Conservation (phyloP, 2,329 filamentous ascomycete genomes). For the Mollisia scopiformis region DNA sequence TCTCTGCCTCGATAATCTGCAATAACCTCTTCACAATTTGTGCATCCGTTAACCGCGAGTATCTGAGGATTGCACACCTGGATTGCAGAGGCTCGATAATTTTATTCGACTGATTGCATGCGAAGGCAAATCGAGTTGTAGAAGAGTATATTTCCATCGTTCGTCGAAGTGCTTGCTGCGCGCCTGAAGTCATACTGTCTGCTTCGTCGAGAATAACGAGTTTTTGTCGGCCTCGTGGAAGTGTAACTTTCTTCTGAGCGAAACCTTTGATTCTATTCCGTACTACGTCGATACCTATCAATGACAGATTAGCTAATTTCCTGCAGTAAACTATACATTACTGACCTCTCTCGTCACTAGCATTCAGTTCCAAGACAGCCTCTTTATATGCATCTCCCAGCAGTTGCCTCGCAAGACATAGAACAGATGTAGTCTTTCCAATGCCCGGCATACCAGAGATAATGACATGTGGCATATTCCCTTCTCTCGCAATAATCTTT, state of each 20-base stretch:
- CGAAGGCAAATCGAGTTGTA: constrained; percentile 95
- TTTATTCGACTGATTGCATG: constrained; percentile 98
- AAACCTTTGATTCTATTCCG: constrained; percentile 98
- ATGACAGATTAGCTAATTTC: background rate
- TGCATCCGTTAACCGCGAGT: constrained; percentile 86
- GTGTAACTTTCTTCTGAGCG: constrained; percentile 97
- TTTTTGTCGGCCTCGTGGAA: constrained; percentile 90
- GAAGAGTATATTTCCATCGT: constrained; percentile 99
- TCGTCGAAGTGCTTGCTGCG: constrained; percentile 89
- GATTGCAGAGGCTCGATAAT: constrained; percentile 99
- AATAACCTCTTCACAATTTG: constrained; percentile 89
- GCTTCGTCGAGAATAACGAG: constrained; percentile 97
- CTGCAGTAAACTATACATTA: background rate
- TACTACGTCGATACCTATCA: constrained; percentile 87
- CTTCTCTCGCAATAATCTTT: constrained; percentile 97
- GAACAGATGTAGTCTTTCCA: constrained; percentile 94
- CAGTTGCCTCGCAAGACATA: constrained; percentile 90
- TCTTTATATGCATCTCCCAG: constrained; percentile 96
- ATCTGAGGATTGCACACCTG: constrained; percentile 92
- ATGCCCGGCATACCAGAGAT: constrained; percentile 99
- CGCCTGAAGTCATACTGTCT: constrained; percentile 96
- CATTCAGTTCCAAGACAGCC: constrained; percentile 94
- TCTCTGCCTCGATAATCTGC: constrained; percentile 92
- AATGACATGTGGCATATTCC: constrained; percentile 99
- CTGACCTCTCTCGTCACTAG: constrained; percentile 86